Conservation (phyloP, 306 rosid species). For the Sechiopsis laciniata region DNA sequence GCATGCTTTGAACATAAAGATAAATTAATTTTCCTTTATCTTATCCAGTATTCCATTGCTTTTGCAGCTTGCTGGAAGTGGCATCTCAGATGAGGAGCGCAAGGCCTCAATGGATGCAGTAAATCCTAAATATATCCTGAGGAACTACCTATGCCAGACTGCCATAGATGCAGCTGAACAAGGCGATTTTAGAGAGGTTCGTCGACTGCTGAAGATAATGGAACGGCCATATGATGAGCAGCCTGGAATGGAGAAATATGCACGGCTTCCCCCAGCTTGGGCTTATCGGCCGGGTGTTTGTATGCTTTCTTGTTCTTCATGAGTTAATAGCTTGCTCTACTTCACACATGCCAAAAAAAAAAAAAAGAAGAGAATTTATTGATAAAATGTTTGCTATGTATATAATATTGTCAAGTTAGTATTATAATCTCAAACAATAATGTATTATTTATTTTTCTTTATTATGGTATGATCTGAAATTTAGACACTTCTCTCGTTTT, state of each 20-base stretch:
- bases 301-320: constrained; percentile 98
- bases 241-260: constrained; percentile 98
- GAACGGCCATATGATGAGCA: constrained; percentile 90
- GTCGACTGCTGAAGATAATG: constrained; percentile 66
- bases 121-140: constrained; percentile 80
- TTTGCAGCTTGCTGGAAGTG: constrained; percentile 72
- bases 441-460: too few relatives aligned
- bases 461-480: neutral
- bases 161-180: constrained; percentile 95
- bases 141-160: constrained; percentile 93
- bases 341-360: neutral
- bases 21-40: neutral
- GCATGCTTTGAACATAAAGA: neutral
- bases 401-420: constrained; percentile 7
- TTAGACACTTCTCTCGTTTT: neutral
- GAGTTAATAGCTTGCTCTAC: constrained; percentile 29
- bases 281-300: constrained; percentile 97
- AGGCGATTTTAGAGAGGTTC: constrained; percentile 83
- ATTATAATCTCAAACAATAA: too few relatives aligned
- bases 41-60: constrained; percentile 15
- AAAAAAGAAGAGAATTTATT: neutral
- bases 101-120: constrained; percentile 68
- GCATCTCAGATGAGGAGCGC: constrained; percentile 69
- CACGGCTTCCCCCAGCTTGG: constrained; percentile 98
- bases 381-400: constrained; percentile 13